Base-by-base conservation (phyloP, 805 yeast species). In the Kodamaea laetipori region DNA sequence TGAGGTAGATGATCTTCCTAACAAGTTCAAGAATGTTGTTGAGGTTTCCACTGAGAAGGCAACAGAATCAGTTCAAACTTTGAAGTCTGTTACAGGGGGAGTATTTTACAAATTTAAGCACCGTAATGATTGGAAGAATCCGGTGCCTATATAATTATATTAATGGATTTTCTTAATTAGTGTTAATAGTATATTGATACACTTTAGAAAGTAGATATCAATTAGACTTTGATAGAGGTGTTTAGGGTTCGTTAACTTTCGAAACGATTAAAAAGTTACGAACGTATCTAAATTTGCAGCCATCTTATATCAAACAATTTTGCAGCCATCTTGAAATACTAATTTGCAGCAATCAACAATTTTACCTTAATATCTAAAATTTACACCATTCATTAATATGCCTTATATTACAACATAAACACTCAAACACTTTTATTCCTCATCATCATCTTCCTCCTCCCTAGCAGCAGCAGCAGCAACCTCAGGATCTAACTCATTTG, bases 401-500 rank as follows among this genome's bases (percentile, higher is more conserved):
- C n/a, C n/a, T n/a, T n/a, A n/a, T n/a, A n/a, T n/a, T n/a, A n/a
- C n/a, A n/a, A n/a, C n/a, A n/a, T n/a, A n/a, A n/a, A n/a, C n/a
- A n/a, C n/a, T n/a, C n/a, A n/a, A n/a, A 12, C 32, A 11, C 10
- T 6, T 12, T 13, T 26, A 23, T 11, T 38, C 43, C 16, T 48
- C 51, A 15, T 46, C 48, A 21, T 43, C 47, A n/a, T 48, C 50
- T 3, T 37, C 46, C 13, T 44, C 52, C 2, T 44, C 50, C 17
- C 19, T 30, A 13, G 34, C 34, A 12, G 34, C 34, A 30, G 34
- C 34, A 30, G 34, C 34, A 30, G 34, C 34, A 15, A 30, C 11
- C 48, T 21, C 44, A 47, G 23, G 48, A 47, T 24, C 33, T 36
- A 56, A 51, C 37, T 57, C 69, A 41, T 63, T 65, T 34, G 63